Evolutionary conservation across 768 basidiomycete species (phyloP).

Genomic region (Amanita phalloides): DNA sequence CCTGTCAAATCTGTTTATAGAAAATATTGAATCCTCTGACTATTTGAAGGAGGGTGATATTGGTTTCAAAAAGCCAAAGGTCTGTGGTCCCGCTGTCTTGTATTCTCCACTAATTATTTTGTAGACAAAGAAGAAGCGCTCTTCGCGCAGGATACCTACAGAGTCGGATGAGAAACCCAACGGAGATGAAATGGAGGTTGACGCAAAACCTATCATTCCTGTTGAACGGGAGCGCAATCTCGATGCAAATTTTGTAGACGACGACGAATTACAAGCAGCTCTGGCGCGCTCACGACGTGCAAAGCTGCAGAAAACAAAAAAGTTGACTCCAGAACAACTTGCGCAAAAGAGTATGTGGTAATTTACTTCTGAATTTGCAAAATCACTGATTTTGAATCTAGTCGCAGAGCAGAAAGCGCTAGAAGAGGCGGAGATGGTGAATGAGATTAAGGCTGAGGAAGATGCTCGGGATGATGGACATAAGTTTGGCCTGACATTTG

Average conservation of each 20-base stretch:
- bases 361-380: neutral
- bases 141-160: constrained; percentile 53
- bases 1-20: constrained; percentile 25
- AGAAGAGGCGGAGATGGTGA: constrained; percentile 33
- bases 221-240: constrained; percentile 49
- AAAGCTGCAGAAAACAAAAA: constrained; percentile 68
- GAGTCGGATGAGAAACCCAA: constrained; percentile 33
- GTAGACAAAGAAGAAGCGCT: constrained; percentile 90
- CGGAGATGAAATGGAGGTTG: constrained; percentile 69
- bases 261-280: constrained; percentile 94
- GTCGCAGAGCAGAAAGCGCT: constrained; percentile 54
- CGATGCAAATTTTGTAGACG: constrained; percentile 89
- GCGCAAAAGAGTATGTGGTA: constrained; percentile 55
- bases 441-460: constrained; percentile 36
- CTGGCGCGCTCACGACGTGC: constrained; percentile 79
- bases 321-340: constrained; percentile 72
- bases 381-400: constrained; percentile 17
- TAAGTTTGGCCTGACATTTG: constrained; percentile 67
- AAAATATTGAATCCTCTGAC: constrained; percentile 80
- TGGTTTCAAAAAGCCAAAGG: constrained; percentile 94
- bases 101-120: constrained; percentile 5
- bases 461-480: constrained; percentile 32
- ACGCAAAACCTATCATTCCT: constrained; percentile 58
- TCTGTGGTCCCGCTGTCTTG: constrained; percentile 36
- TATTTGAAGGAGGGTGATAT: constrained; percentile 86